phyloP scores from a whole-genome alignment of 2,329 filamentous ascomycete genomes.

The Xylaria sp. region DNA sequence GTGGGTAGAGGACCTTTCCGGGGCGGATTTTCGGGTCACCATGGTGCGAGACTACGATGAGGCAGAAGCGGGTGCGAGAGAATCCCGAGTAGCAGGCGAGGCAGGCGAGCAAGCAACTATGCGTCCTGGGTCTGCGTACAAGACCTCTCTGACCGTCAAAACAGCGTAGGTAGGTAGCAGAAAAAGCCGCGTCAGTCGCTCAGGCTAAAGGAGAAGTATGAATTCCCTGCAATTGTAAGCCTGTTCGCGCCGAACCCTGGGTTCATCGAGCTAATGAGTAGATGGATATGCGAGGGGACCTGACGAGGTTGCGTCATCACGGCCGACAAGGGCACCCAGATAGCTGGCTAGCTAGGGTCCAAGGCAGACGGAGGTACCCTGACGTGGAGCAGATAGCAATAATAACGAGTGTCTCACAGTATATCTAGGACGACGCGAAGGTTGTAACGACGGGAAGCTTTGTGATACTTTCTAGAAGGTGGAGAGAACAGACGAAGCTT shows the following conservation, averaged over 20 bases:
- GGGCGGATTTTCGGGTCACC: slow-evolving; percentile 56
- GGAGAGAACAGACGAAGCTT: neutral
- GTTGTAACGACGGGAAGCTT: neutral
- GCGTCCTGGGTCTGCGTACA: neutral
- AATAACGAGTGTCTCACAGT: neutral
- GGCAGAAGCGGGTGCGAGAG: neutral
- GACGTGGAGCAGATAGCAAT: neutral
- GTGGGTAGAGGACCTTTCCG: slow-evolving; percentile 40
- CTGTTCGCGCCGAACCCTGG: neutral
- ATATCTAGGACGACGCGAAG: neutral
- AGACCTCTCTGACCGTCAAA: neutral
- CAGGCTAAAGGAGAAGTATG: slow-evolving; percentile 4
- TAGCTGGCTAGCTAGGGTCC: neutral
- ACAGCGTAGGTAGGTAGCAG: neutral
- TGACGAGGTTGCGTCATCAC: slow-evolving; percentile 38
- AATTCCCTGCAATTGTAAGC: slow-evolving; percentile 3
- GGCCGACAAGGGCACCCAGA: slow-evolving; percentile 7
- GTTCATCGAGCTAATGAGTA: slow-evolving; percentile 1
- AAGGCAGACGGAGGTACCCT: neutral
- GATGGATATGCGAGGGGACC: slow-evolving; percentile 7
- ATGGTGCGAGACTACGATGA: slow-evolving; percentile 47
- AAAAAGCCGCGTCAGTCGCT: neutral
- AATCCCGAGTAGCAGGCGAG: neutral
- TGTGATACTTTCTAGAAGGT: neutral
- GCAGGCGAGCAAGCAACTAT: neutral